Percentiles rank a stretch among this genome's conserved stretches.
These are phyloP conservation scores for Saccharomyces pastorianus DNA, from an alignment of 1,139 yeast genomes.

Conservation along the genomic window DNA sequence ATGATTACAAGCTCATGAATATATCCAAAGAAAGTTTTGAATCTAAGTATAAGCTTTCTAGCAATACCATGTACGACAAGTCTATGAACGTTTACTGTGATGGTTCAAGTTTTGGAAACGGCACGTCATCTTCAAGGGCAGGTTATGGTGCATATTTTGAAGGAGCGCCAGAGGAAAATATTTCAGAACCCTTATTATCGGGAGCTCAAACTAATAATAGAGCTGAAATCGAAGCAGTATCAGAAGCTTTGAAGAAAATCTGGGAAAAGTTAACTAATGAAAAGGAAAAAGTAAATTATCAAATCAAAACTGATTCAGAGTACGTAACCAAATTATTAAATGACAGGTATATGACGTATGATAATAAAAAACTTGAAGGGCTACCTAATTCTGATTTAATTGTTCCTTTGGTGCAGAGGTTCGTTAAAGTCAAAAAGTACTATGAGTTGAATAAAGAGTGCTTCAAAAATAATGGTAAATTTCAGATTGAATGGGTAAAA, in stretches of 20 bases:
- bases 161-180: conserved; percentile 44
- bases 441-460: conserved; percentile 24
- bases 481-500: conserved; percentile 50
- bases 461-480: conserved; percentile 24
- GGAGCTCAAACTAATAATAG: conserved; percentile 66
- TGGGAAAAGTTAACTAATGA: conserved; percentile 29
- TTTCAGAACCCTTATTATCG: conserved; percentile 41
- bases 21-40: conserved; percentile 11
- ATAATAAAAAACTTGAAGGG: conserved; percentile 24
- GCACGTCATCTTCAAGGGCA: conserved; percentile 38
- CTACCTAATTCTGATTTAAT: conserved; percentile 27
- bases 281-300: conserved; percentile 31
- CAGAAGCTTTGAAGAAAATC: conserved; percentile 44
- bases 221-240: conserved; percentile 68
- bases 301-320: conserved; percentile 49
- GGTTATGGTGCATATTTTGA: conserved; percentile 78
- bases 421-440: conserved; percentile 25
- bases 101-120: conserved; percentile 60
- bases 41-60: conserved; percentile 7
- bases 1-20: conserved; percentile 22
- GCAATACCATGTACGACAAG: conserved; percentile 5
- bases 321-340: conserved; percentile 45
- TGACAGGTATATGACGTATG: conserved; percentile 41
- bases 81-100: conserved; percentile 47
- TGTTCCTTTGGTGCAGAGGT: conserved; percentile 22